Percentiles rank a stretch among this genome's conserved stretches.
Conservation (phyloP, 1,139 yeast genomes). For the Yamadazyma membranifaciens region DNA sequence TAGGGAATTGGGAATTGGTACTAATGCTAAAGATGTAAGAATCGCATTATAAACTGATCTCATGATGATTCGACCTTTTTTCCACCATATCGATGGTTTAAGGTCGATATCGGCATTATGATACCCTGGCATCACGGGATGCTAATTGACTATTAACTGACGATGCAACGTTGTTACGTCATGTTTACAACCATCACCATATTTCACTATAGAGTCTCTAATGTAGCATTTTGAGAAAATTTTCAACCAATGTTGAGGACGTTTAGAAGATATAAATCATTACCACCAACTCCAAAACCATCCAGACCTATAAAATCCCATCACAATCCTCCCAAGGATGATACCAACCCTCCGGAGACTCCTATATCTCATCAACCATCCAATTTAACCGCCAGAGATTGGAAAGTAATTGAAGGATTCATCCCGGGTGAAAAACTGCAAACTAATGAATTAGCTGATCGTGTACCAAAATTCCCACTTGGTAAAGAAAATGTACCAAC, state of each 20-base stretch:
- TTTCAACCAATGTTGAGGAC: conserved; percentile 3
- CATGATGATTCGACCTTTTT: no score
- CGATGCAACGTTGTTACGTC: no score
- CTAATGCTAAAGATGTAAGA: no score
- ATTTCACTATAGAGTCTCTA: no score
- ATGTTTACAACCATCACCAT: no score
- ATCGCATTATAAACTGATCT: no score
- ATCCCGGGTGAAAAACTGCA: conserved; percentile 62
- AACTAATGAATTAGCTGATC: conserved; percentile 44
- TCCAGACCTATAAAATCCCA: not conserved
- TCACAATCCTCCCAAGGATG: not conserved
- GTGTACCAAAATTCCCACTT: conserved; percentile 65
- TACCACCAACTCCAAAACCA: conserved; percentile 2
- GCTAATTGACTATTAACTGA: no score
- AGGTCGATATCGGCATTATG: no score
- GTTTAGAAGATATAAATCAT: conserved; percentile 6
- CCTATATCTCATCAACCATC: not conserved
- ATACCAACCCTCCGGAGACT: not conserved
- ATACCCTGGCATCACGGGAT: no score
- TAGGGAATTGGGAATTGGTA: no score
- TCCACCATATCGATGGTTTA: no score
- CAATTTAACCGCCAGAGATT: conserved; percentile 39
- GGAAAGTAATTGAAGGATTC: conserved; percentile 47
- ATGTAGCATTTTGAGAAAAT: not conserved
- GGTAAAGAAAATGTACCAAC: conserved; percentile 68